Evolutionary conservation across 768 basidiomycete species (phyloP), one percentile per base, ranked within the genome.

Genomic region (Chalciporus pseudorubinellus): DNA sequence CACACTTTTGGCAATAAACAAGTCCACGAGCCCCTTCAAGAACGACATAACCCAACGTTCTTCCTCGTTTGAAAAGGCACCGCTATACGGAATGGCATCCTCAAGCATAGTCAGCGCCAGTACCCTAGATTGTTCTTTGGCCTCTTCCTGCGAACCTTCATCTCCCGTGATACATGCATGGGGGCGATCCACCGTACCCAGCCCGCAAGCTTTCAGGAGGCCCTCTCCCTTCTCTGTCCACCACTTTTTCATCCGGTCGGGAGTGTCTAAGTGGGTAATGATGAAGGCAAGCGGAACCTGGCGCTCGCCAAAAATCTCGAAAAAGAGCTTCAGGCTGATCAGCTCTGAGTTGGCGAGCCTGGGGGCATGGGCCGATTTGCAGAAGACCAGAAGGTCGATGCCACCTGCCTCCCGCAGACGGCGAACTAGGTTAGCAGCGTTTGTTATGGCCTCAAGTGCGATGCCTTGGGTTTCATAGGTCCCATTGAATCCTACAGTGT

Each of bases 321-420:
- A 42, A 44, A 72, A 69, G 2, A 69, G 20, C 28, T 38, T 47
- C 55, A 65, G 74, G 48, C 59, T 66, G 20, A 61, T 53, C 34
- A 51, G 31, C 18, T 60, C 50, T 1, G 62, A 48, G 13, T 53
- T 53, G 28, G 56, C 63, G 43, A 70, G 59, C 40, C 61, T 56
- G 1, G 8, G 3, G 13, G 5, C 11, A 10, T 67, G 60, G 0
- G 51, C 55, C 8, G 60, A 57, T 56, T 68, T 65, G 48, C 61
- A 58, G 46, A 65, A 72, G 3, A 72, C 53, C 1, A 75, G 65
- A 4, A 76, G 62, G 53, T 61, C 66, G 22, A 74, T 49, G 10
- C 70, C 65, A 3, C 53, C 64, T 0, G 18, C 14, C 14, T 0
- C 9, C 2, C 5, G 26, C 14, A 74, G 46, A 2, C 36, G 48